Evolutionary conservation across 2,329 filamentous ascomycete genomes (phyloP), one percentile per base, ranked within the genome.

Genomic region (Colletotrichum tropicale): DNA sequence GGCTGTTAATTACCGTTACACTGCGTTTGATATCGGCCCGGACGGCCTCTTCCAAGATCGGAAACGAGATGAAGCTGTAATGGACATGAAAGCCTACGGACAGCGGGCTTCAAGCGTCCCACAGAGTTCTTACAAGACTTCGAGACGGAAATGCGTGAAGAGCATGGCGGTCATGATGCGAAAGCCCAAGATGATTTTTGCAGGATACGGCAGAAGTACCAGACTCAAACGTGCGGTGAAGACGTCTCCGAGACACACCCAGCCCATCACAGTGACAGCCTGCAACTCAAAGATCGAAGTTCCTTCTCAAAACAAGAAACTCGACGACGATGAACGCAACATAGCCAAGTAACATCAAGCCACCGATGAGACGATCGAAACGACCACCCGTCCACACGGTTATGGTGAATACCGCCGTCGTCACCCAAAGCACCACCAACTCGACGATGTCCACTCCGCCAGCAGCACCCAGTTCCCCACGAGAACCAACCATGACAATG

Each of bases 401-500:
- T 38, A 69, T 9, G 2, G 79, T 77, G 24, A 80, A 74, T 8
- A 67, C 68, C 6, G 76, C 66, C 10, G 79, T 78, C 13, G 77
- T 77, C 12, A 68, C 62, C 78, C 77, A 80, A 4, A 80, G 70
- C 2, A 78, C 74, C 2, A 69, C 71, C 6, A 80, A 21, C 52
- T 80, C 79, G 5, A 67, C 32, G 5, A 72, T n/a, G 18, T 36
- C 68, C 8, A 79, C 70, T 6, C 64, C 68, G 3, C 76, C 77
- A 18, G 65, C 71, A 5, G 68, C 30, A 4, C 77, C 70, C n/a
- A 79, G 56, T 0, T 70, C 52, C 2, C 77, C 77, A 0, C 66
- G 62, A 5, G 68, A 68, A n/a, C 70, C 71, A 7, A 78, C n/a
- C 75, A 80, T 78, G 30, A 85, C 74, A 16, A 88, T 81, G 1